Conservation (phyloP, 2,329 filamentous ascomycete species). For the Trichoderma sp. region DNA sequence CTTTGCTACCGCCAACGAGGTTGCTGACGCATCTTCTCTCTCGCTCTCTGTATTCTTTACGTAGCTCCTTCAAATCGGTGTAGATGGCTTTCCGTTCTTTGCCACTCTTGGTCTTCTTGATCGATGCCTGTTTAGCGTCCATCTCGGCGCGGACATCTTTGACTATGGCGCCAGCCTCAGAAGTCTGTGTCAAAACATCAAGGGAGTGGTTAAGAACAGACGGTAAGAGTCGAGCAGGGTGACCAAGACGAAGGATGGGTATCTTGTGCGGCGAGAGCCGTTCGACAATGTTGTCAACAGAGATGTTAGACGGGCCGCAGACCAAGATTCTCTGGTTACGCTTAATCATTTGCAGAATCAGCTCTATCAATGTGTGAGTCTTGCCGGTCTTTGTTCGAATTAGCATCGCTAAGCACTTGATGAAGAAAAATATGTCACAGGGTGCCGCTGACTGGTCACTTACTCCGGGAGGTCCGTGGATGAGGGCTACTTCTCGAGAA, state of each 20-base stretch:
- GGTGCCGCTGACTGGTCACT: slow-evolving; percentile 34
- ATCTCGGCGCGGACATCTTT: slow-evolving; percentile 90
- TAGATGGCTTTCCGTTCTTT: slow-evolving; percentile 82
- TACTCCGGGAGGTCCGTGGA: slow-evolving; percentile 89
- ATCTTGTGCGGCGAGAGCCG: slow-evolving; percentile 82
- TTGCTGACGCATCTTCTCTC: slow-evolving; percentile 80
- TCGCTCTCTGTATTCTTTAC: slow-evolving; percentile 85
- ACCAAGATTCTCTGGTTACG: slow-evolving; percentile 77
- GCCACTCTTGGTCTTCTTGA: slow-evolving; percentile 83
- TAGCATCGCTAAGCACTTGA: slow-evolving; percentile 5
- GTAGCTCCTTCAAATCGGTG: slow-evolving; percentile 78
- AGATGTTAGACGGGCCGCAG: slow-evolving; percentile 96
- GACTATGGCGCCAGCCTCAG: slow-evolving; percentile 86
- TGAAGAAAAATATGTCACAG: not conserved
- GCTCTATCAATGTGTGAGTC: slow-evolving; percentile 92
- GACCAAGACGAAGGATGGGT: slow-evolving; percentile 85
- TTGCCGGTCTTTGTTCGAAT: slow-evolving; percentile 72
- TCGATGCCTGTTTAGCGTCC: slow-evolving; percentile 85
- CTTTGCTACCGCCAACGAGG: slow-evolving; percentile 76
- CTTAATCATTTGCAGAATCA: slow-evolving; percentile 87
- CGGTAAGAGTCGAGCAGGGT: slow-evolving; percentile 87
- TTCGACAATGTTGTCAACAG: slow-evolving; percentile 97
- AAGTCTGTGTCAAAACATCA: slow-evolving; percentile 87
- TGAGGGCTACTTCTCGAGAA: slow-evolving; percentile 79
- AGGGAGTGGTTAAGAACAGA: slow-evolving; percentile 88